Evolutionary conservation across 345 rosid genomes (phyloP), one percentile per base, ranked within the genome.

Genomic region (Dipteronia dyeriana): DNA sequence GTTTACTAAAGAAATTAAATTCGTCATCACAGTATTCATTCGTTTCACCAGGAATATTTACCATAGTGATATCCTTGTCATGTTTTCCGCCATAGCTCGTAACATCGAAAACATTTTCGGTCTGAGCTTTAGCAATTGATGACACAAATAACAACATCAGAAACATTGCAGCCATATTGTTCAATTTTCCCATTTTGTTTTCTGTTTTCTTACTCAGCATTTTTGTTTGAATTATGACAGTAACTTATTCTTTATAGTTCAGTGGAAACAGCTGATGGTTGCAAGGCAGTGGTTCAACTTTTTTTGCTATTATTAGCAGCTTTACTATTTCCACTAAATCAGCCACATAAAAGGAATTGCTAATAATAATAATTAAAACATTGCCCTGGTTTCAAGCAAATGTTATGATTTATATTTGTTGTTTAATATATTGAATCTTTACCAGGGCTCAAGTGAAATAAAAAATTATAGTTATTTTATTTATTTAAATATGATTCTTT

Each of bases 31-130:
- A 7, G 3, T 31, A 66, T 14, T n/a, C 1, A 53, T 1, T 25
- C 0, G 11, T 25, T 13, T 12, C 57, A 4, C 26, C 8, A 7
- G 63, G 13, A 2, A 68, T 5, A 8, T 9, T 56, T 73, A 82
- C 86, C 70, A 76, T 10, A 11, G 71, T 68, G 13, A 71, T 59
- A 51, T 68, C 75, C 0, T 74, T 19, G 25, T 64, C 7, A 53
- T 70, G 54, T 77, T 43, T 76, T 20, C 78, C 86, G 0, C 84
- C 82, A 39, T 63, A 82, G 20, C 70, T 76, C 11, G 51, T 74
- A 1, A 84, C 43, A 68, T 86, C 82, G 8, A 75, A 67, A 26
- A 65, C 65, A 59, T 2, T 57, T n/a, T 57, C 62, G 0, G 26
- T 2, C n/a, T 77, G 68, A 20, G 68, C 70, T 9, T 5, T 13